Conservation (phyloP, 2,329 filamentous ascomycete species). For the Penicillium sp. region DNA sequence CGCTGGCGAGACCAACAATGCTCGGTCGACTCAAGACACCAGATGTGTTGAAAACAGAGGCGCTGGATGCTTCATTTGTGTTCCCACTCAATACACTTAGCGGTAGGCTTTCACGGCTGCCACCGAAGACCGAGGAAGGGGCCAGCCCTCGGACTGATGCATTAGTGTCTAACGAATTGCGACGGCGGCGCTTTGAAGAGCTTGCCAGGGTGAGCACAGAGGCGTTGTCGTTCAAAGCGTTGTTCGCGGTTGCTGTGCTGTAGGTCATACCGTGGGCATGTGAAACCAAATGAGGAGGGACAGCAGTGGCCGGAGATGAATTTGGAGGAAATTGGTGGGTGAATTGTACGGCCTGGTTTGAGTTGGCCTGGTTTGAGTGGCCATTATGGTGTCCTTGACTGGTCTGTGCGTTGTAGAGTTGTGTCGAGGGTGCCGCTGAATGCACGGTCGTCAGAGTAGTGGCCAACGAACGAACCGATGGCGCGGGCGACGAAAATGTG, state of each 20-base stretch:
- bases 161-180: slow-evolving; percentile 67
- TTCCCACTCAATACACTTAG: slow-evolving; percentile 63
- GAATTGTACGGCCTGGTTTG: slow-evolving; percentile 53
- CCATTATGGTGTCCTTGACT: slow-evolving; percentile 34
- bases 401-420: slow-evolving; percentile 41
- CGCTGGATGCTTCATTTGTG: slow-evolving; percentile 47
- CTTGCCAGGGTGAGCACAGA: slow-evolving; percentile 67
- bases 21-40: slow-evolving; percentile 51
- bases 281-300: slow-evolving; percentile 60
- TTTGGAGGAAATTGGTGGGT: slow-evolving; percentile 60
- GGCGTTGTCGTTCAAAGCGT: slow-evolving; percentile 65
- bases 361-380: slow-evolving; percentile 40
- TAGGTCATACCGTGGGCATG: slow-evolving; percentile 59
- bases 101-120: slow-evolving; percentile 64
- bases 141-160: slow-evolving; percentile 67
- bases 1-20: slow-evolving; percentile 56
- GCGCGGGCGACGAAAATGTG: slow-evolving; percentile 66
- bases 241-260: slow-evolving; percentile 62
- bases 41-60: slow-evolving; percentile 41
- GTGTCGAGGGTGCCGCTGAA: slow-evolving; percentile 58
- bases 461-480: slow-evolving; percentile 65
- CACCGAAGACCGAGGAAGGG: slow-evolving; percentile 65
- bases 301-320: slow-evolving; percentile 58
- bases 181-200: slow-evolving; percentile 63
- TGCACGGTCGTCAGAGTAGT: slow-evolving; percentile 69